Base-by-base conservation (phyloP, 129 eudicot genomes). In the Silybum marianum region DNA sequence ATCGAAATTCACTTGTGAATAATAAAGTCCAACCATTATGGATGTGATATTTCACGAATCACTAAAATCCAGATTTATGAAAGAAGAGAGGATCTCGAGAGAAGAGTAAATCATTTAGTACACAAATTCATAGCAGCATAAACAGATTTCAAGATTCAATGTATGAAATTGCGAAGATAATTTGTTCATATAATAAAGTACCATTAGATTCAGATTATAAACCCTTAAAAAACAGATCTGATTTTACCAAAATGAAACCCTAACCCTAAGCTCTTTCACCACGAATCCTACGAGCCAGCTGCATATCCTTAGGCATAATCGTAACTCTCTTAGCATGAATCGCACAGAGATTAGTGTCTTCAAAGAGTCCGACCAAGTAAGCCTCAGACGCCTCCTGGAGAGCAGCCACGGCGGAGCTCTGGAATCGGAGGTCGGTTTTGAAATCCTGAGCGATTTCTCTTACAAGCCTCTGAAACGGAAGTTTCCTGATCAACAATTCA, bases 231-330 rank as follows among this genome's bases (percentile, higher is more conserved):
- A 58, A 21, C 24, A 58, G 9, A 58, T 58, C 10, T 1, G 10
- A 58, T 58, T 58, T 58, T 0, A 18, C 1, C 66, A 6, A 58
- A 58, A 58, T 0, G 9, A 32, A 14, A 30, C 46, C 74, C 39
- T 34, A 4, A 2, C 28, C 28, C 22, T 63, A 82, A 22, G 85
- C 81, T 22, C 81, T 70, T 24, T 82, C 81, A 9, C 81, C 86
- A 36, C 87, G 65, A 42, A 84, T 84, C 18, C 87, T 62, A 13
- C 80, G 39, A 21, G 87, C 87, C 23, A 84, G 74, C 83, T 84
- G 83, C 23, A 84, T 84, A 23, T 84, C 87, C 76, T 84, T 78
- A 3, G 81, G 82, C 86, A 83, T 83, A 7, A 83, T 83, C 13
- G 82, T 83, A 69, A 69, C 32, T 14, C 73, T 69, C 73, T 69